Percentiles rank a stretch among this genome's conserved stretches.
Conservation (phyloP, 2,329 filamentous ascomycete species). For the Exserohilum rostratum region DNA sequence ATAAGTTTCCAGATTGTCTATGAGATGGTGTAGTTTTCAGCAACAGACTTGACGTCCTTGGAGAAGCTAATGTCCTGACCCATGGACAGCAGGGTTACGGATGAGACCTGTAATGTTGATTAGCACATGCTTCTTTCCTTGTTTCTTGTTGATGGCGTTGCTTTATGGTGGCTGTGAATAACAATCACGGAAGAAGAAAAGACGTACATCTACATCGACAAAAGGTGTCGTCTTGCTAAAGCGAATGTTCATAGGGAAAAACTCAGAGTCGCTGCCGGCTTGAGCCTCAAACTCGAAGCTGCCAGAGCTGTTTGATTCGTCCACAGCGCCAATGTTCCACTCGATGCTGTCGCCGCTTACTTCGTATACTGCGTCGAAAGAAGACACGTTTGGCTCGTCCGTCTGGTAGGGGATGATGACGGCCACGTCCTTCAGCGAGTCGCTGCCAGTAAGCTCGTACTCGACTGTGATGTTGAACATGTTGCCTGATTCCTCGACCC, state of each 20-base stretch:
- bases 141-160: too few species aligned
- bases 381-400: slow-evolving; percentile 85
- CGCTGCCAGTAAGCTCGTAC: slow-evolving; percentile 86
- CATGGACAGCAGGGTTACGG: slow-evolving; percentile 74
- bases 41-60: slow-evolving; percentile 78
- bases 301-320: slow-evolving; percentile 80
- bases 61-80: slow-evolving; percentile 81
- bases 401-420: slow-evolving; percentile 87
- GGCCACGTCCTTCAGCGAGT: slow-evolving; percentile 79
- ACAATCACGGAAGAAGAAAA: not conserved
- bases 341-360: slow-evolving; percentile 91
- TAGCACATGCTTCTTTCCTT: slow-evolving; percentile 16
- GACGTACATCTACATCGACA: slow-evolving; percentile 89
- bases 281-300: slow-evolving; percentile 95
- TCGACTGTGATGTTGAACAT: slow-evolving; percentile 92
- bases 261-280: slow-evolving; percentile 86
- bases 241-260: slow-evolving; percentile 94
- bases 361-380: slow-evolving; percentile 93
- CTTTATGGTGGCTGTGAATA: too few species aligned
- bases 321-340: slow-evolving; percentile 88
- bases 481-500: slow-evolving; percentile 87
- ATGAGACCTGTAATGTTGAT: slow-evolving; percentile 61
- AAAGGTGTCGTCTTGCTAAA: slow-evolving; percentile 88
- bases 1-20: slow-evolving; percentile 49
- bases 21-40: slow-evolving; percentile 78